phyloP scores from a whole-genome alignment of 139 green algal genomes.

The Yamagishiella unicocca region DNA sequence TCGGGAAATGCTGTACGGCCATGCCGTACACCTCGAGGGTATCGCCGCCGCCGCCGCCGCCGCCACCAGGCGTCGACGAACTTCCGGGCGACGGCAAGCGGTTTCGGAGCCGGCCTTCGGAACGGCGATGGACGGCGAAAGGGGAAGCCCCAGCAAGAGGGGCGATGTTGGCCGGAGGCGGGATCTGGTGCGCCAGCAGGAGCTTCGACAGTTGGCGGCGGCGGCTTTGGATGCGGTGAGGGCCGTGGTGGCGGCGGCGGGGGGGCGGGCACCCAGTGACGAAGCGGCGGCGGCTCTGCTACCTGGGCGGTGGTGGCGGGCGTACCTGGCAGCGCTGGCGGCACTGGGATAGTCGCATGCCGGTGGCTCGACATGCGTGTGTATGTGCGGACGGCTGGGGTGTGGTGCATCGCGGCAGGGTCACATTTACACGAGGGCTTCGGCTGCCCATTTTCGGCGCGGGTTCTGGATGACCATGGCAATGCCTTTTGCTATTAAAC shows the following conservation, averaged over 20 bases:
- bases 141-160: neutral
- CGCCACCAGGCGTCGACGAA: neutral
- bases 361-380: no score
- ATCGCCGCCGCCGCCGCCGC: neutral
- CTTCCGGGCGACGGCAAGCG: no score
- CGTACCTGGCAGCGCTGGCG: neutral
- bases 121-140: no score
- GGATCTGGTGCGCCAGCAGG: neutral
- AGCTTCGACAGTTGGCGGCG: neutral
- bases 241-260: neutral
- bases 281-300: conserved; percentile 6
- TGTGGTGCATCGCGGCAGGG: no score
- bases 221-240: conserved; percentile 2
- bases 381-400: no score
- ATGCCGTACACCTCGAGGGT: conserved; percentile 7
- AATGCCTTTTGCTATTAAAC: no score
- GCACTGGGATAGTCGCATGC: neutral
- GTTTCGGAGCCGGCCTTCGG: no score
- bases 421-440: no score
- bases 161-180: neutral
- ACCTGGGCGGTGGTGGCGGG: conserved; percentile 16
- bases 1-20: neutral
- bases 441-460: no score
- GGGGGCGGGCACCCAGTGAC: neutral
- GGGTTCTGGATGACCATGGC: no score